Base-by-base conservation (phyloP, 805 yeast genomes). In the Yamadazyma ubonensis region DNA sequence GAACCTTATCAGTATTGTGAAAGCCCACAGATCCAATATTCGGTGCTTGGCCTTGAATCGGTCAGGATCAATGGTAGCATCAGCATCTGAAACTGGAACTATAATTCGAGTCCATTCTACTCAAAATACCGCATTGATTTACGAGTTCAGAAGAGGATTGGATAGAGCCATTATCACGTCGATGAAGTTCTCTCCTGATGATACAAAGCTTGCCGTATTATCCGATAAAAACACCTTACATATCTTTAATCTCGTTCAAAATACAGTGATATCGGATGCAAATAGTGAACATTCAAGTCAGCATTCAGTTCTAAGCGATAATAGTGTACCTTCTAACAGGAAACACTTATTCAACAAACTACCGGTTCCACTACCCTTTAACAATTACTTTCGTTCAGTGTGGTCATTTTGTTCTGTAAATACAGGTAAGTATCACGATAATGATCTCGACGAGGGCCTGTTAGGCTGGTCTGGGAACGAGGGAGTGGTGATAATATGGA, bases 161-260 rank as follows among this genome's bases (percentile, higher is more conserved):
- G 98, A 93, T 59, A 74, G 81, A 38, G 97, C 96, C 1, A 69
- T 73, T 12, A 76, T 93, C 6, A 85, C 84, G 29, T 83, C 93
- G 6, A 81, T 93, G 83, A 80, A 80, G 39, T 89, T 91, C 57
- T 83, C 91, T 4, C 89, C 86, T 6, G 74, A 79, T 49, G 90
- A 88, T 33, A 61, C 79, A 8, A 77, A 79, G 52, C 67, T 93
- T 35, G 96, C 97, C 0, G 89, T 88, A 5, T 66, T 93, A 17
- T 83, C 95, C 11, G 96, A 88, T 62, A 93, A 91, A 56, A 82
- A 79, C 50, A 93, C 99, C 0, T 64, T 93, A 38, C 99, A 93
- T 61, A 77, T 91, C 2, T 93, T 79, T 63, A 85, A 83, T 54
- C 67, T 81, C 21, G 42, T 45, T 5, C 40, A 36, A 12, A 19